These are phyloP conservation scores for Fraxinus sp. DNA, from an alignment of 305 asterid species.

Conservation along the genomic window DNA sequence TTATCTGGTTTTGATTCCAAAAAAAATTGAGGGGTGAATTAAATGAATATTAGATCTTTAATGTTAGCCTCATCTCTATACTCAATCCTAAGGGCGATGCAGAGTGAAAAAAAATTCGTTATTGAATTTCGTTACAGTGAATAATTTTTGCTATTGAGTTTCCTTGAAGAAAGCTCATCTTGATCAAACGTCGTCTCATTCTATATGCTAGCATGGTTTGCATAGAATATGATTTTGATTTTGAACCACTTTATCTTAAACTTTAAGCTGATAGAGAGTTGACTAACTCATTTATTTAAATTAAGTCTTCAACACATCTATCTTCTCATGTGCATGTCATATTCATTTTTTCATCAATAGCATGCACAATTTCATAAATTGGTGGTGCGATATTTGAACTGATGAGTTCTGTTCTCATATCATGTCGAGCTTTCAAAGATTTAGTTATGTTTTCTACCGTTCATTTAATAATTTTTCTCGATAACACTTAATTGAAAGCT, in stretches of 20 bases:
- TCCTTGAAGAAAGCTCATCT: not conserved
- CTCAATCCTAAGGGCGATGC: not conserved
- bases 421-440: not conserved
- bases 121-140: not conserved
- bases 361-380: not conserved
- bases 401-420: not conserved
- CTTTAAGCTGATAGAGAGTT: not conserved
- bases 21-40: not conserved
- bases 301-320: not conserved
- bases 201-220: not conserved
- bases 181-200: not conserved
- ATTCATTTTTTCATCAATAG: not conserved
- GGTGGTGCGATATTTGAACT: not conserved
- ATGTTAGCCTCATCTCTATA: not conserved
- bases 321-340: not conserved
- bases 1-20: not conserved
- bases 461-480: not conserved
- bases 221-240: not conserved
- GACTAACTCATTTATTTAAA: not conserved
- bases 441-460: not conserved
- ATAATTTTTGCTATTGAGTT: not conserved
- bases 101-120: not conserved
- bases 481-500: not conserved
- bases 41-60: not conserved
- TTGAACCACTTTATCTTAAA: not conserved